phyloP scores from a whole-genome alignment of 352 stramenopile genomes.

The Hyaloperonospora arabidopsidis region DNA sequence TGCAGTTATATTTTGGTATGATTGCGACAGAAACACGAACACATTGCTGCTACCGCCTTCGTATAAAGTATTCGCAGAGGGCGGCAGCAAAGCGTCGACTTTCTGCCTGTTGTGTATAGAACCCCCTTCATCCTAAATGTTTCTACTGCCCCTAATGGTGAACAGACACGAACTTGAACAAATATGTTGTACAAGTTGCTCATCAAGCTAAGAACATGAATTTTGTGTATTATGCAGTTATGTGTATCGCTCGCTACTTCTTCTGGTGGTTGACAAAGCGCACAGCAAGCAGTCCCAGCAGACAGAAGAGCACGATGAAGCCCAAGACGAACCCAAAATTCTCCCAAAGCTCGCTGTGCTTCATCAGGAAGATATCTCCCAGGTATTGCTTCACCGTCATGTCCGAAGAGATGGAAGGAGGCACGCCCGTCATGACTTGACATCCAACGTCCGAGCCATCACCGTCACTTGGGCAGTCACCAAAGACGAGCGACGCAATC shows the following conservation, averaged over 20 bases:
- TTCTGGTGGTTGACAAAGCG: conserved; percentile 36
- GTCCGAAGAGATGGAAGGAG: conserved; percentile 19
- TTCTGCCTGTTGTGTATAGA: too few relatives aligned
- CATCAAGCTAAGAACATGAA: too few relatives aligned
- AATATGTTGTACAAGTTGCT: too few relatives aligned
- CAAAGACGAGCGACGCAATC: conserved; percentile 7
- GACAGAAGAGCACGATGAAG: conserved; percentile 23
- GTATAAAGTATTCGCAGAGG: too few relatives aligned
- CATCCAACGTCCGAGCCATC: conserved; percentile 23
- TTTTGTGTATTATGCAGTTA: too few relatives aligned
- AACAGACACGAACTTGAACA: too few relatives aligned
- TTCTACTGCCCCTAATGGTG: too few relatives aligned
- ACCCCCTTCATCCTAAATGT: too few relatives aligned
- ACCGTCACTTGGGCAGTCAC: conserved; percentile 19
- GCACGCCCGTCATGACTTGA: conserved; percentile 20
- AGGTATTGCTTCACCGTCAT: conserved; percentile 33
- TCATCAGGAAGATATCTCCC: conserved; percentile 28
- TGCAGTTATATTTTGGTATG: too few relatives aligned
- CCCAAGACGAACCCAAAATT: conserved; percentile 23
- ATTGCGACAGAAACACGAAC: too few relatives aligned
- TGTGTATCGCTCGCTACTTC: conserved; percentile 17
- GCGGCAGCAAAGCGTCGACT: too few relatives aligned
- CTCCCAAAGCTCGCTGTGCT: conserved; percentile 24
- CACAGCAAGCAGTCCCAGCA: conserved; percentile 12
- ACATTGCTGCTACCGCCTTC: too few relatives aligned